Evolutionary conservation across 441 rosid species (phyloP), one percentile per base, ranked within the genome.

Genomic region (Metrosideros polymorpha): DNA sequence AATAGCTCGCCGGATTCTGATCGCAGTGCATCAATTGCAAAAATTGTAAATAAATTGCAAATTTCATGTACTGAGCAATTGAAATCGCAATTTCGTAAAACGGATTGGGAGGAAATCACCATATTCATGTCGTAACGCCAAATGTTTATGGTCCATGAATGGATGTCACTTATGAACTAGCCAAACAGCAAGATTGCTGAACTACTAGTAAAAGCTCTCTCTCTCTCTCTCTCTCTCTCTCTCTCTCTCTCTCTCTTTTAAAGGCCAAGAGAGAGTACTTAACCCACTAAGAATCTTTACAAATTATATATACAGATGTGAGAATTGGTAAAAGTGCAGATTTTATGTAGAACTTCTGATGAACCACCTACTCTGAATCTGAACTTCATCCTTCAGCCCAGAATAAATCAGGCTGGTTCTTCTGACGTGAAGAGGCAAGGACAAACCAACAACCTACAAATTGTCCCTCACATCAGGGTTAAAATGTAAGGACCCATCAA

Each of bases 281-380:
- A 66, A 66, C 27, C 77, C 79, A 35, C 9, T 5, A 19, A 71
- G 79, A 82, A 83, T 85, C 89, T 92, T 89, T 91, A 90, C 92
- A 93, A 61, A 82, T 71, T 22, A 71, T 84, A 92, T 93, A 82
- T 91, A 92, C 93, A 93, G 86, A 87, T 89, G 90, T 85, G 86
- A 82, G 87, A 89, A 54, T 88, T 91, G n/a, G 47, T 5, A 22
- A n/a, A n/a, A 71, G 47, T 71, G 17, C 79, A 90, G 90, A 90
- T 84, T 85, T 87, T 75, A 57, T 66, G 35, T 32, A 54, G 45
- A 82, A 87, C 61, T 9, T 63, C 57, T 86, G 47, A 77, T 84
- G 56, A 84, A 82, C 87, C 76, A 55, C 17, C 47, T 39, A 39
- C 17, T 39, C 79, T 22, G 79, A 12, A 12, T 85, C 88, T 88